Percentiles rank a stretch among this genome's conserved stretches.
phyloP scores from a whole-genome alignment of 106 monocot genomes.

The Apostasia ramifera region DNA sequence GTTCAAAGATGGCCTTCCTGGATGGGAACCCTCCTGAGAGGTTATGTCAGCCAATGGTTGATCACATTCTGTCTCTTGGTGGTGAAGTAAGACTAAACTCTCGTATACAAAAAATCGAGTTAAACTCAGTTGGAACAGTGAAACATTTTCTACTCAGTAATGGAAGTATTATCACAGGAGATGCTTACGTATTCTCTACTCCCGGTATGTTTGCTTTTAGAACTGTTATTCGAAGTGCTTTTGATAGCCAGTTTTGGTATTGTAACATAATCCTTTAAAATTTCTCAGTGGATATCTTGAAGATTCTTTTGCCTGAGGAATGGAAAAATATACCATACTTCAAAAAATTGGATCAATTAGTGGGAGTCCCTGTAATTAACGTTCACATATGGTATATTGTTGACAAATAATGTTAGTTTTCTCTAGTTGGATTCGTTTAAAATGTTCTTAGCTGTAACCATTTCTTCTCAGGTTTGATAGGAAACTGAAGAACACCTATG shows the following conservation, averaged over 20 bases:
- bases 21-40: slow-evolving; percentile 97
- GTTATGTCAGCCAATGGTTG: slow-evolving; percentile 80
- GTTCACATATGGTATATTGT: slow-evolving; percentile 80
- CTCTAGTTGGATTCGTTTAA: not conserved
- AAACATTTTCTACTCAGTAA: slow-evolving; percentile 77
- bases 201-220: slow-evolving; percentile 51
- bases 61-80: slow-evolving; percentile 80
- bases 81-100: slow-evolving; percentile 81
- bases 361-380: slow-evolving; percentile 98
- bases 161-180: slow-evolving; percentile 69
- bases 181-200: slow-evolving; percentile 82
- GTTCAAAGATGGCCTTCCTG: slow-evolving; percentile 96
- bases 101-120: slow-evolving; percentile 75
- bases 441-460: not conserved
- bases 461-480: slow-evolving; percentile 84
- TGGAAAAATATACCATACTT: slow-evolving; percentile 92
- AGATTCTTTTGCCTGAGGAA: slow-evolving; percentile 88
- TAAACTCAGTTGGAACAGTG: slow-evolving; percentile 78
- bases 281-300: slow-evolving; percentile 86
- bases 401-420: not conserved
- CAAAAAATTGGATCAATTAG: slow-evolving; percentile 79
- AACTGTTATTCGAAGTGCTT: not conserved
- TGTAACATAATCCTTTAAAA: not conserved
- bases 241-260: slow-evolving; percentile 1
- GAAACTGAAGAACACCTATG: slow-evolving; percentile 94